Evolutionary conservation across 164 flowering plant species (phyloP), one percentile per base, ranked within the genome.

Genomic region (Vitis cinerea): DNA sequence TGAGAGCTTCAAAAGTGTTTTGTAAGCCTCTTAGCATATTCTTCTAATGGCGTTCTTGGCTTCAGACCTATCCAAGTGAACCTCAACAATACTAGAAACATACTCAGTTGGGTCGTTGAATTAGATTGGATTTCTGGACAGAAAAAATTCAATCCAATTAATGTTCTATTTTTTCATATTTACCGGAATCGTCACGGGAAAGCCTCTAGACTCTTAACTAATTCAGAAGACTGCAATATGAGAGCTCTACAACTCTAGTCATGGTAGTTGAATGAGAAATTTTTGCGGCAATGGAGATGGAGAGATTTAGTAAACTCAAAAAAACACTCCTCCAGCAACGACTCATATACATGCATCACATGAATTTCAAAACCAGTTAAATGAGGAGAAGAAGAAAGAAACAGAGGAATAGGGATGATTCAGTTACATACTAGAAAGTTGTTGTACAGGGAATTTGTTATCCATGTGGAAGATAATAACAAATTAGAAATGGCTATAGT

Each of bases 41-140:
- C 75, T 72, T 88, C 52, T 91, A 68, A 94, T 87, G 0, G 99
- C 88, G 84, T 92, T 94, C 76, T 83, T 92, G 0, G 86, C 89
- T 67, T 57, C 90, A 10, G 97, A 90, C 66, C 99, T 87, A 56
- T 88, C 87, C 85, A 94, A 84, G 31, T 67, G 79, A 59, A 94
- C 86, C 83, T 89, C 27, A 23, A 23, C 27, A 23, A 23, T 23
- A 23, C 27, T 23, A 23, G 80, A 31, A 78, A 14, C 3, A 51
- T 23, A 23, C 27, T 23, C 27, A 23, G 27, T 23, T 23, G 27
- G 27, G 27, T 23, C 27, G 27, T 23, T 23, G 27, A 23, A 23
- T 23, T 23, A 23, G 27, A 23, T 19, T 16, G 59, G 31, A 12
- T 63, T 48, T 47, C 14, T 19, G 29, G 49, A 1, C 12, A 48